A percentile compares a stretch with the other conserved stretches of the same genome.
phyloP scores from a whole-genome alignment of 2,329 filamentous ascomycete species.

The Fusarium anthophilum region DNA sequence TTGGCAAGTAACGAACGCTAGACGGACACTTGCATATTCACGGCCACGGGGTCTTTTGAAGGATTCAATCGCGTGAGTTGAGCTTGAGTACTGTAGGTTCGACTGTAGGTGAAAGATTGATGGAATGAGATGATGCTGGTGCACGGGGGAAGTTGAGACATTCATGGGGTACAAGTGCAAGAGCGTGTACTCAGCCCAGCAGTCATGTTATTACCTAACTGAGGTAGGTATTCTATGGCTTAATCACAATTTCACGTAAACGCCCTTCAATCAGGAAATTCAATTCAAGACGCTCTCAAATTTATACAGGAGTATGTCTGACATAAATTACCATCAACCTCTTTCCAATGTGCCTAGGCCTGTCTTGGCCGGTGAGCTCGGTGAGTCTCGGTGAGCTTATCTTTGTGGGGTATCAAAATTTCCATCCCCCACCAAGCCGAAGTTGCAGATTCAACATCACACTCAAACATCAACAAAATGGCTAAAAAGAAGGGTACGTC shows the following conservation, averaged over 20 bases:
- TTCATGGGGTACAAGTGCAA: not conserved
- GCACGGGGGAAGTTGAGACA: conserved; percentile 16
- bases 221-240: not conserved
- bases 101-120: not conserved
- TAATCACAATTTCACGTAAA: not conserved
- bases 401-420: conserved; percentile 44
- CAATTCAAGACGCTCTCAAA: not conserved
- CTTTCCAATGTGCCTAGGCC: not conserved
- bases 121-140: not conserved
- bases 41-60: not conserved
- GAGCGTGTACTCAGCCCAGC: not conserved
- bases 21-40: conserved; percentile 3
- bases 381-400: conserved; percentile 38
- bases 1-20: conserved; percentile 4
- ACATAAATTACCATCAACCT: not conserved
- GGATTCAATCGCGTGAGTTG: fast-evolving
- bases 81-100: not conserved
- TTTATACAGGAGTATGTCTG: too few relatives aligned
- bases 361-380: conserved; percentile 25
- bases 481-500: conserved; percentile 45
- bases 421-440: conserved; percentile 38
- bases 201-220: not conserved
- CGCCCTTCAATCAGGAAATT: not conserved
- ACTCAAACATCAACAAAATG: conserved; percentile 38
- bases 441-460: conserved; percentile 28